Evolutionary conservation across 2,329 filamentous ascomycete genomes (phyloP).

Genomic region (Aspergillus texensis): DNA sequence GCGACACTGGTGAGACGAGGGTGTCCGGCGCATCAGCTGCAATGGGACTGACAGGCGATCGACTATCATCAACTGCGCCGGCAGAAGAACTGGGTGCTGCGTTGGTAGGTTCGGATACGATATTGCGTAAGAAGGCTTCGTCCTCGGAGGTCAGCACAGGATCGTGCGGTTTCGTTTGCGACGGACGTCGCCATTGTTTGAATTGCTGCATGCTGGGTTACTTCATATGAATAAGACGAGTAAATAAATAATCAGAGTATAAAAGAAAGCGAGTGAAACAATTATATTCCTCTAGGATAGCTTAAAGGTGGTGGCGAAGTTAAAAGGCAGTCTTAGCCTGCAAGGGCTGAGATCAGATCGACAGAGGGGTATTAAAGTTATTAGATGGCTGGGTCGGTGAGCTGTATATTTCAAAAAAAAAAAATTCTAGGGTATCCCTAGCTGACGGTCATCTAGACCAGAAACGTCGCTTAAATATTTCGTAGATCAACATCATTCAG

Average conservation of each 20-base stretch:
- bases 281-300: neutral
- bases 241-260: neutral
- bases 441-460: neutral
- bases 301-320: neutral
- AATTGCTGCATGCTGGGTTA: constrained; percentile 45
- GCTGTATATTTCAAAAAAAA: neutral
- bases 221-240: neutral
- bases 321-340: neutral
- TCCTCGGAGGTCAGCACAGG: constrained; percentile 64
- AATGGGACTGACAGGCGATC: constrained; percentile 30
- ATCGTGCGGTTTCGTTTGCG: constrained; percentile 34
- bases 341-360: neutral
- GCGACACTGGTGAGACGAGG: constrained; percentile 54
- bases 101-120: constrained; percentile 48
- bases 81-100: constrained; percentile 11
- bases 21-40: constrained; percentile 50
- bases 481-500: neutral
- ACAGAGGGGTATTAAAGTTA: constrained; percentile 1
- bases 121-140: constrained; percentile 57
- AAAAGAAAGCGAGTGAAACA: neutral
- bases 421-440: neutral
- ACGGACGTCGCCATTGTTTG: constrained; percentile 41
- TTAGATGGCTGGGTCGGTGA: neutral
- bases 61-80: constrained; percentile 11
- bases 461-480: neutral